phyloP scores from a whole-genome alignment of 73 alveolate genomes.

The Uronychia setigera region DNA sequence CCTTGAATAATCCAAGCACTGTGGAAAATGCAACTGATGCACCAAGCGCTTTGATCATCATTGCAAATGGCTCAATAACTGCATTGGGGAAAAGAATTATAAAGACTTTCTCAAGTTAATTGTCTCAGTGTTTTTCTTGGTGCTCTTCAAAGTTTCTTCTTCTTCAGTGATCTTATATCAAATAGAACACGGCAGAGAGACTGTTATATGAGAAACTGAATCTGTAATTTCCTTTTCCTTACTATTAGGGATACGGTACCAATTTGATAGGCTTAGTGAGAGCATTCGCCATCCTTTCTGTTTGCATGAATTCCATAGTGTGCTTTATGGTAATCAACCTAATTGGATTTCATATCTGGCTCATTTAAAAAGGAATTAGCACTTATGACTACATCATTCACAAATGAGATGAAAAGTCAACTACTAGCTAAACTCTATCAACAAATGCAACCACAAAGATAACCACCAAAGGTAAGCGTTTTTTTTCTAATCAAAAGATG shows the following conservation, averaged over 20 bases:
- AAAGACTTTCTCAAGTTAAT: constrained; percentile 13
- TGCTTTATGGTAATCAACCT: neutral
- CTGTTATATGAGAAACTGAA: no score
- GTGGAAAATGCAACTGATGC: constrained; percentile 82
- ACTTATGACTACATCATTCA: neutral
- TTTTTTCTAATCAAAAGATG: no score
- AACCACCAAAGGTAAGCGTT: no score
- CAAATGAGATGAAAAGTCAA: neutral
- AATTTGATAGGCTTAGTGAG: no score
- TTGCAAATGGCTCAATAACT: constrained; percentile 84
- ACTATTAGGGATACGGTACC: no score
- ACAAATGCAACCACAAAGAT: no score
- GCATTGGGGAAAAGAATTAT: constrained; percentile 81
- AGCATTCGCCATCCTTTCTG: no score
- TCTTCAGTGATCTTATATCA: no score
- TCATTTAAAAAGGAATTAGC: neutral
- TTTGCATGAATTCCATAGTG: neutral
- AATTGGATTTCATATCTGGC: neutral
- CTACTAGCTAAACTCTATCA: no score
- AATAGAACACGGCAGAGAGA: no score
- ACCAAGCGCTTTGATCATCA: constrained; percentile 80
- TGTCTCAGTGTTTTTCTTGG: neutral
- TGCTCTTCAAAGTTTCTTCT: no score
- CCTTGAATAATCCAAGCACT: constrained; percentile 57
- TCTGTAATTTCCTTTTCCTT: no score